Evolutionary conservation across 768 basidiomycete species (phyloP).

Genomic region (Termitomyces sp.): DNA sequence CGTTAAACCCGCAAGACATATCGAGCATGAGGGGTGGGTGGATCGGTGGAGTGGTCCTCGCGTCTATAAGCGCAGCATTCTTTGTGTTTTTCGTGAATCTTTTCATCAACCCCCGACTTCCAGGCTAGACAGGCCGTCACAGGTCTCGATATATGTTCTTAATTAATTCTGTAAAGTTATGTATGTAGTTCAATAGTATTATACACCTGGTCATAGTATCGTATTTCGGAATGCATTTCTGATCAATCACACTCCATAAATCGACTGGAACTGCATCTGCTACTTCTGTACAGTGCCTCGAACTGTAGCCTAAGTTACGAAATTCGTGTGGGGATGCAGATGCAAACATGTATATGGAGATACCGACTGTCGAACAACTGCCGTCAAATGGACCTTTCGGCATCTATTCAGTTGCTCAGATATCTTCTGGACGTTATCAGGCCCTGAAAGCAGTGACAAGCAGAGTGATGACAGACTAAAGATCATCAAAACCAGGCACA

Average conservation of each 20-base stretch:
- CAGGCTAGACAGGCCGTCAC: background rate
- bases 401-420: background rate
- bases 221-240: background rate
- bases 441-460: background rate
- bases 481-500: constrained; percentile 39
- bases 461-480: background rate
- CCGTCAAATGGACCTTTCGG: too few relatives aligned
- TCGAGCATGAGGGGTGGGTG: constrained; percentile 24
- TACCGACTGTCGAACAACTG: background rate
- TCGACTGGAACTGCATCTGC: background rate
- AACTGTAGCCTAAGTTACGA: background rate
- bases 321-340: background rate
- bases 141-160: background rate
- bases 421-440: background rate
- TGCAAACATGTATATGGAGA: background rate
- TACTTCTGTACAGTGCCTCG: background rate
- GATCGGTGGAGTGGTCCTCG: constrained; percentile 30
- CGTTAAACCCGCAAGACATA: constrained; percentile 15
- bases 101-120: constrained; percentile 17
- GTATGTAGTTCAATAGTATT: background rate
- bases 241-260: background rate
- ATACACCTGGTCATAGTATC: background rate
- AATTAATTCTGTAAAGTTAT: background rate
- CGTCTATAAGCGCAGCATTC: constrained; percentile 14
- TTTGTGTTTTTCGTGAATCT: constrained; percentile 25